Percentiles rank a stretch among this genome's conserved stretches.
Evolutionary conservation across 140 eudicot species (phyloP).

Genomic region (Ambrosia hybrid): DNA sequence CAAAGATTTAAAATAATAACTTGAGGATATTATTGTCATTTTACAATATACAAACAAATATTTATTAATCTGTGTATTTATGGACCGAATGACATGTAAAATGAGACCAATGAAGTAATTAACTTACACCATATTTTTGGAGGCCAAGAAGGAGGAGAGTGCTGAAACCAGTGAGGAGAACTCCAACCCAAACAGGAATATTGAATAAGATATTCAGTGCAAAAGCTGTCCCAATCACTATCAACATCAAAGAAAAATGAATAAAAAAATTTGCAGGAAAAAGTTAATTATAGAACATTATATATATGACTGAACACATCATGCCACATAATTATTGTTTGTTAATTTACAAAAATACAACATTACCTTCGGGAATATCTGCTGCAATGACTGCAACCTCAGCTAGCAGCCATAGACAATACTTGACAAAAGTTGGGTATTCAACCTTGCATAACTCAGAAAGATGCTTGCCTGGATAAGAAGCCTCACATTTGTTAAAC

Average conservation of each 20-base stretch:
- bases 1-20: too few species aligned
- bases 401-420: constrained; percentile 56
- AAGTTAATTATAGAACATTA: neutral
- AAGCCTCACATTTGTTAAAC: neutral
- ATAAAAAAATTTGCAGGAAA: too few species aligned
- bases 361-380: constrained; percentile 60
- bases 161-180: constrained; percentile 79
- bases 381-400: constrained; percentile 62
- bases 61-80: too few species aligned
- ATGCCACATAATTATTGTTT: neutral
- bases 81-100: too few species aligned
- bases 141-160: constrained; percentile 90
- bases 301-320: neutral
- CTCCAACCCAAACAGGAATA: constrained; percentile 96
- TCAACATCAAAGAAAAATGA: neutral
- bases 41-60: too few species aligned
- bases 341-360: neutral
- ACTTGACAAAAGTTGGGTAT: constrained; percentile 53
- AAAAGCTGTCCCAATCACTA: constrained; percentile 98
- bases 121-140: constrained; percentile 85
- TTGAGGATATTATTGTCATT: too few species aligned
- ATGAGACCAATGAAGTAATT: too few species aligned
- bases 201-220: constrained; percentile 78
- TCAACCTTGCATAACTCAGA: constrained; percentile 87
- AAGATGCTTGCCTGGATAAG: constrained; percentile 64